Percentiles rank a stretch among this genome's conserved stretches.
phyloP scores from a whole-genome alignment of 805 yeast species.

The Candida odintsovae region DNA sequence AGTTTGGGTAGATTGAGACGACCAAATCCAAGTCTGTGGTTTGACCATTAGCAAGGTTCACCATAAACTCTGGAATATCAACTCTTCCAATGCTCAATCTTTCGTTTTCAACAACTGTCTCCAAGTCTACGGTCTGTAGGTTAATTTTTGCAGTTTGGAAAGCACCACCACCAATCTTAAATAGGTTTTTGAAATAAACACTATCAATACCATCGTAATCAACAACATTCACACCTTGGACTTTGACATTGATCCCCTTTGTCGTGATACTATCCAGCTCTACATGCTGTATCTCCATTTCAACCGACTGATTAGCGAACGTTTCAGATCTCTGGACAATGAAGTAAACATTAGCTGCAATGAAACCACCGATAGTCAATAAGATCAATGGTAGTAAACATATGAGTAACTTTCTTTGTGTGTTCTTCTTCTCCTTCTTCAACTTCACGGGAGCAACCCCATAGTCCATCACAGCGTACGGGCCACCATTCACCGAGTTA shows the following conservation, averaged over 20 bases:
- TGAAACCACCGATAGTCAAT: background rate
- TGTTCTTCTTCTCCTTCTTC: background rate
- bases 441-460: background rate
- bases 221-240: conserved; percentile 26
- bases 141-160: conserved; percentile 25
- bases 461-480: background rate
- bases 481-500: background rate
- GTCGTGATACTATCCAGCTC: conserved; percentile 26
- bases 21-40: conserved; percentile 23
- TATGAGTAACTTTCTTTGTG: background rate
- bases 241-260: conserved; percentile 27
- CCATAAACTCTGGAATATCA: conserved; percentile 28
- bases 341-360: conserved; percentile 1
- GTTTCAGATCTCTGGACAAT: conserved; percentile 24
- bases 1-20: conserved; percentile 29
- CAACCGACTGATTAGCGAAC: conserved; percentile 27
- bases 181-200: conserved; percentile 19
- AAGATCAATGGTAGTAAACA: background rate
- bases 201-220: conserved; percentile 28
- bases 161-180: conserved; percentile 29
- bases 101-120: conserved; percentile 19
- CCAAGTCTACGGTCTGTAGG: conserved; percentile 26
- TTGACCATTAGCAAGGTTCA: conserved; percentile 25
- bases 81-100: conserved; percentile 27
- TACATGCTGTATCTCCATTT: conserved; percentile 26